Evolutionary conservation across 345 rosid species (phyloP).

Genomic region (Eucalyptus caleyi): DNA sequence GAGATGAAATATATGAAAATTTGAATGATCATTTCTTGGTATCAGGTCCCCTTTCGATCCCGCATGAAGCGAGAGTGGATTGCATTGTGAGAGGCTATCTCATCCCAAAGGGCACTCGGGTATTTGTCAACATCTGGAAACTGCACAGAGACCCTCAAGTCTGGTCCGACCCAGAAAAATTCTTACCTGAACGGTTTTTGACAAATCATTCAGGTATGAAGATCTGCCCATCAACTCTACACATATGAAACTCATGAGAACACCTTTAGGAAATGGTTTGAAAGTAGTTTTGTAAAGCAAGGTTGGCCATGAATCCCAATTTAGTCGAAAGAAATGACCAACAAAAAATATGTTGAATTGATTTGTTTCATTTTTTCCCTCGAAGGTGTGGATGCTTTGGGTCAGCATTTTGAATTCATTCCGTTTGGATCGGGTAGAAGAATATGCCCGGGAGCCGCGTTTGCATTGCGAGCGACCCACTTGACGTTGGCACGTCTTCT

Average conservation of each 20-base stretch:
- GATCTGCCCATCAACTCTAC: background rate
- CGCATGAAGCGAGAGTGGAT: constrained; percentile 19
- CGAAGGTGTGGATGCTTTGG: background rate
- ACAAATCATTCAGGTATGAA: background rate
- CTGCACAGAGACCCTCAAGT: constrained; percentile 22
- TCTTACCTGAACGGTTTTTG: constrained; percentile 10
- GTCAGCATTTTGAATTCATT: background rate
- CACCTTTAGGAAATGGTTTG: no score
- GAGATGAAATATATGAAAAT: background rate
- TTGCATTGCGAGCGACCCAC: background rate
- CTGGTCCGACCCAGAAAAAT: constrained; percentile 12
- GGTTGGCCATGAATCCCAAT: background rate
- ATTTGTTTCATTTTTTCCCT: background rate
- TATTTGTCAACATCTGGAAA: constrained; percentile 16
- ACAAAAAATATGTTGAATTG: no score
- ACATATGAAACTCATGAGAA: background rate
- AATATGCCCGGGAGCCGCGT: background rate
- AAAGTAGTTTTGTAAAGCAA: background rate
- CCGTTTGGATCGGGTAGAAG: background rate
- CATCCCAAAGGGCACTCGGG: constrained; percentile 8
- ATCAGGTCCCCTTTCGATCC: constrained; percentile 7
- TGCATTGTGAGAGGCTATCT: constrained; percentile 3
- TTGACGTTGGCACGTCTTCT: background rate
- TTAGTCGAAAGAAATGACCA: background rate
- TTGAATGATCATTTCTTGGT: background rate